Evolutionary conservation across 371 early-diverging fungal genomes (phyloP).

Genomic region (Mucor lusitanicus): DNA sequence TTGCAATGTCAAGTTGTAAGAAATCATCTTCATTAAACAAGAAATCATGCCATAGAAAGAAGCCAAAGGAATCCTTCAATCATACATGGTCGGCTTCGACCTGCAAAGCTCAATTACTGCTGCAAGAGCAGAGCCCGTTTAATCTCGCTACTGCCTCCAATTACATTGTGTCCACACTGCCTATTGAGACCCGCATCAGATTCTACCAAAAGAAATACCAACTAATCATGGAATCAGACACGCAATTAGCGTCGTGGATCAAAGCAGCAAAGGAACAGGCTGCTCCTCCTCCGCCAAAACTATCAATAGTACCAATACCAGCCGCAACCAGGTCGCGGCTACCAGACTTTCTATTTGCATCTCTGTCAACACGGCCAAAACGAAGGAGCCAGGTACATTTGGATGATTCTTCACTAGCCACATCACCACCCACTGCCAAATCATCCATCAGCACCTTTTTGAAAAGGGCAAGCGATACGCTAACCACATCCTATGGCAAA

Average conservation of each 20-base stretch:
- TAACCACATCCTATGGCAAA: not conserved
- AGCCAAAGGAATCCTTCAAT: not conserved
- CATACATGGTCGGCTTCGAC: conserved; percentile 11
- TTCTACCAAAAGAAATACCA: conserved; percentile 19
- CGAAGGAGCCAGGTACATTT: not conserved
- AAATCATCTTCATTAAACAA: not conserved
- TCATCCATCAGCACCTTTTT: conserved; percentile 23
- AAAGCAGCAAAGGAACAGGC: conserved; percentile 10
- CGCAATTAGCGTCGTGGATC: conserved; percentile 21
- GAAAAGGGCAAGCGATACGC: conserved; percentile 19
- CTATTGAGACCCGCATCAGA: conserved; percentile 15
- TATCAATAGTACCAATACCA: not conserved
- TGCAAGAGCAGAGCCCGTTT: not conserved
- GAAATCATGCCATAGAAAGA: not conserved
- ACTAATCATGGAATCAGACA: conserved; percentile 8
- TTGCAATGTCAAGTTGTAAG: conserved; percentile 1
- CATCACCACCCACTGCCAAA: conserved; percentile 2
- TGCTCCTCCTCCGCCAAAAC: not conserved
- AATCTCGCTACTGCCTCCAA: not conserved
- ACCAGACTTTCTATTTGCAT: conserved; percentile 13
- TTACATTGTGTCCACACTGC: not conserved
- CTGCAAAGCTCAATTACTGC: not conserved
- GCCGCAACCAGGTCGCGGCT: conserved; percentile 4
- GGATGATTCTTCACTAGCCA: not conserved
- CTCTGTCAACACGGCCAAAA: conserved; percentile 10